These are phyloP conservation scores for Trichoderma aggressivum DNA, from an alignment of 2,329 filamentous ascomycete genomes.

Conservation along the genomic window DNA sequence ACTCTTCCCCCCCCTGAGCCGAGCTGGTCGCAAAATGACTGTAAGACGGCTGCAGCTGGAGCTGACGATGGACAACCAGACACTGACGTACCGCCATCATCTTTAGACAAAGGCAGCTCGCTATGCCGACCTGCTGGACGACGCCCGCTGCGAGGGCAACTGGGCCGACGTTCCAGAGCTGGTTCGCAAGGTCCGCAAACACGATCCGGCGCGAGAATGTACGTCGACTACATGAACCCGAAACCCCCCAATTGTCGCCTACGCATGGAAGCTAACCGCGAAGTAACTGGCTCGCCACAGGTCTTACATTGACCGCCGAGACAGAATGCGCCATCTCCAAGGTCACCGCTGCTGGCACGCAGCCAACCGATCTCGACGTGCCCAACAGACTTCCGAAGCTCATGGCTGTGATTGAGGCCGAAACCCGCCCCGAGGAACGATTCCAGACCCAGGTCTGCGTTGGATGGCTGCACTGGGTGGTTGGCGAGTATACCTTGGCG, in stretches of 20 bases:
- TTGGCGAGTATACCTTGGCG: conserved; percentile 65
- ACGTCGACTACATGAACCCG: conserved; percentile 35
- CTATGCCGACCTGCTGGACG: conserved; percentile 80
- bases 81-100: conserved; percentile 23
- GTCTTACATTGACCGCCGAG: conserved; percentile 66
- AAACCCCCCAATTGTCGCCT: conserved; percentile 23
- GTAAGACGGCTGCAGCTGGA: conserved; percentile 26
- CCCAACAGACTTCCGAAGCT: conserved; percentile 49
- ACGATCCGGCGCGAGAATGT: conserved; percentile 84
- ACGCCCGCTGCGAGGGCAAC: conserved; percentile 80
- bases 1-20: conserved; percentile 19
- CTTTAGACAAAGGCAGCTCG: conserved; percentile 68
- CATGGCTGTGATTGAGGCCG: conserved; percentile 55
- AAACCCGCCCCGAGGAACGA: conserved; percentile 53
- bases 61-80: background rate
- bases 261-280: conserved; percentile 8
- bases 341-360: conserved; percentile 40
- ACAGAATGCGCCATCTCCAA: conserved; percentile 64
- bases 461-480: conserved; percentile 79
- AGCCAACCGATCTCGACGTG: conserved; percentile 46
- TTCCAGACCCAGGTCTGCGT: conserved; percentile 81
- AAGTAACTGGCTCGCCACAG: conserved; percentile 38
- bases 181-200: conserved; percentile 89
- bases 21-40: conserved; percentile 36
- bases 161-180: conserved; percentile 87